Conservation (phyloP, 139 green algal species). For the Spirogloea muscicola region DNA sequence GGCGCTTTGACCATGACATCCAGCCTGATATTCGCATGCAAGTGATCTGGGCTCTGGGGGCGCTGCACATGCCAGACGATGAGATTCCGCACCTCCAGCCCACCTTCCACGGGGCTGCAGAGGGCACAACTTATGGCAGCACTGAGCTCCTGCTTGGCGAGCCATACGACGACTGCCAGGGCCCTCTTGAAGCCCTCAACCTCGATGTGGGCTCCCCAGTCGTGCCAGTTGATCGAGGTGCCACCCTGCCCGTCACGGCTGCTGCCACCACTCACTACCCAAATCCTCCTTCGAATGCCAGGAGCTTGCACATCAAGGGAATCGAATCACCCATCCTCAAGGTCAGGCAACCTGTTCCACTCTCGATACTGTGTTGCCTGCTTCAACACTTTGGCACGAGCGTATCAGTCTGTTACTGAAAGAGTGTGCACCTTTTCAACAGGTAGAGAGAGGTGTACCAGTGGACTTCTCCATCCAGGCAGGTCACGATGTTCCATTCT, state of each 20-base stretch:
- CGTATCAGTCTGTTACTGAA: too few species aligned
- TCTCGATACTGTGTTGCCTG: too few species aligned
- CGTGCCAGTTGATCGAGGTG: conserved; percentile 9
- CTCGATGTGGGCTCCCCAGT: neutral
- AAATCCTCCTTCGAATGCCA: conserved; percentile 13
- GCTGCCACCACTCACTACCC: conserved; percentile 7
- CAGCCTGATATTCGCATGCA: neutral
- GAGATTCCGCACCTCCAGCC: neutral
- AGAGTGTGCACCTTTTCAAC: too few species aligned
- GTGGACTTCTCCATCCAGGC: conserved; percentile 34
- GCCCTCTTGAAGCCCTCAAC: neutral
- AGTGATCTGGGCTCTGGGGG: conserved; percentile 35
- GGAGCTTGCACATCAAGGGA: conserved; percentile 37
- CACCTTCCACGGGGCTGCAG: conserved; percentile 15
- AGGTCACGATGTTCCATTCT: conserved; percentile 25
- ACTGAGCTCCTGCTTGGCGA: conserved; percentile 2
- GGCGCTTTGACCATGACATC: conserved; percentile 38
- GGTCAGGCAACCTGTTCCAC: too few species aligned
- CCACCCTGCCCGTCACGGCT: conserved; percentile 10
- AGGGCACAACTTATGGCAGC: conserved; percentile 11
- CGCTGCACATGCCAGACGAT: conserved; percentile 12
- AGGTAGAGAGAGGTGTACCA: conserved; percentile 37
- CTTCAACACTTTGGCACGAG: too few species aligned
- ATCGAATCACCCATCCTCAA: conserved; percentile 33
- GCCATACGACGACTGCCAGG: conserved; percentile 22